Evolutionary conservation across 257 asterid genomes (phyloP).

Genomic region (Ballota nigra): DNA sequence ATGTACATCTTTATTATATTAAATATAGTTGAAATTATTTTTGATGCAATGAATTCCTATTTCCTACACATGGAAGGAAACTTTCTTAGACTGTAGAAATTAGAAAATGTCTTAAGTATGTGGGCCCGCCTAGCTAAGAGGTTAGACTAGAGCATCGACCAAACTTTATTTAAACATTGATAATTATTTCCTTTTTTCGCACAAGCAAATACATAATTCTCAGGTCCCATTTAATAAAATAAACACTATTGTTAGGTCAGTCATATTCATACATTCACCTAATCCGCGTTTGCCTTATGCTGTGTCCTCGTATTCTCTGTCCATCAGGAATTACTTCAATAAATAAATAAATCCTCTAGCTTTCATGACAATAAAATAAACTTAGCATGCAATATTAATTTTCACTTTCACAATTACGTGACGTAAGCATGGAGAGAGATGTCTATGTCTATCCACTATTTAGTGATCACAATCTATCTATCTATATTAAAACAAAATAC

Average conservation of each 20-base stretch:
- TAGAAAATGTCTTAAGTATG: neutral
- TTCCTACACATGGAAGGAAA: too few relatives aligned
- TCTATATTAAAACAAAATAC: neutral
- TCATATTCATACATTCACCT: neutral
- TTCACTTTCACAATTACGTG: neutral
- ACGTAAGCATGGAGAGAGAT: neutral
- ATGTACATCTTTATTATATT: too few relatives aligned
- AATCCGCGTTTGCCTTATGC: neutral
- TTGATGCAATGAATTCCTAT: too few relatives aligned
- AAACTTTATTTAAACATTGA: neutral
- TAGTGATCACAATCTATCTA: neutral
- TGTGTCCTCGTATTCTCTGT: neutral
- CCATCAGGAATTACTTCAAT: neutral
- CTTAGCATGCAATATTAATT: neutral
- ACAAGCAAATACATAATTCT: neutral
- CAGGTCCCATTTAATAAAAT: neutral
- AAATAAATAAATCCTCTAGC: neutral
- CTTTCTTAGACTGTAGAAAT: too few relatives aligned
- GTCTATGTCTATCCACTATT: neutral
- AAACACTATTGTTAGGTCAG: neutral
- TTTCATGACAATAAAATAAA: neutral
- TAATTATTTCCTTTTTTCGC: neutral
- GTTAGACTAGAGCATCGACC: neutral
- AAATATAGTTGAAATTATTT: too few relatives aligned
- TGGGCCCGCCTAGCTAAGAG: neutral